Evolutionary conservation across 2,329 filamentous ascomycete species (phyloP), one percentile per base, ranked within the genome.

Genomic region (Aspergillus sp.): DNA sequence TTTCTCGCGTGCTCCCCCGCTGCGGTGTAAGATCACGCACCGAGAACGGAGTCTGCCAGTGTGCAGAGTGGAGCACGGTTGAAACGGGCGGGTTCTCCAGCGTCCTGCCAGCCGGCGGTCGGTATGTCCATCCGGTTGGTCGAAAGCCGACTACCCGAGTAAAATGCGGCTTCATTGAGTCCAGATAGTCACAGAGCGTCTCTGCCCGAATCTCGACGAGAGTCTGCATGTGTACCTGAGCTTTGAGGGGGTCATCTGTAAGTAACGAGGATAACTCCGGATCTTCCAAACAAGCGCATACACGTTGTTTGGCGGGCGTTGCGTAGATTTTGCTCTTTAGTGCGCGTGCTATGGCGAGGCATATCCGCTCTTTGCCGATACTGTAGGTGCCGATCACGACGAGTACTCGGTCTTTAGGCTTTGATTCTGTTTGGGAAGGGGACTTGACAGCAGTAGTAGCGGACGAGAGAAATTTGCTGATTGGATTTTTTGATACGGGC

Each of bases 191-290:
- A 63, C 91, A 87, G 1, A 99, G 64, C 0, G 93, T 96, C 64
- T 97, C 93, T 35, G 92, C 87, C 24, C 92, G 88, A 64, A 99
- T 92, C 73, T 98, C 93, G 82, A 95, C 95, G 9, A 99, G 82
- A 67, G 90, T 92, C 66, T 96, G 96, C 93, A 99, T 97, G 76
- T 99, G 95, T 0, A 99, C 92, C 74, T 98, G 93, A 0, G 95
- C 95, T 66, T 91, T 90, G 21, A 84, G 78, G 0, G 95, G 92
- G 70, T 97, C 80, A 7, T 82, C 82, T 0, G 95, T 99, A 67
- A 99, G 83, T 4, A 91, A 83, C 0, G 84, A 82, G 24, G 87
- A 80, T 4, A 99, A 83, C 69, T 96, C 93, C 0, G 89, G 82
- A 70, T 98, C 93, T 70, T 92, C 92, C 0, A 99, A 84, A 63